Evolutionary conservation across 2,329 filamentous ascomycete genomes (phyloP), one percentile per base, ranked within the genome.

Genomic region (Catunica adiposa): DNA sequence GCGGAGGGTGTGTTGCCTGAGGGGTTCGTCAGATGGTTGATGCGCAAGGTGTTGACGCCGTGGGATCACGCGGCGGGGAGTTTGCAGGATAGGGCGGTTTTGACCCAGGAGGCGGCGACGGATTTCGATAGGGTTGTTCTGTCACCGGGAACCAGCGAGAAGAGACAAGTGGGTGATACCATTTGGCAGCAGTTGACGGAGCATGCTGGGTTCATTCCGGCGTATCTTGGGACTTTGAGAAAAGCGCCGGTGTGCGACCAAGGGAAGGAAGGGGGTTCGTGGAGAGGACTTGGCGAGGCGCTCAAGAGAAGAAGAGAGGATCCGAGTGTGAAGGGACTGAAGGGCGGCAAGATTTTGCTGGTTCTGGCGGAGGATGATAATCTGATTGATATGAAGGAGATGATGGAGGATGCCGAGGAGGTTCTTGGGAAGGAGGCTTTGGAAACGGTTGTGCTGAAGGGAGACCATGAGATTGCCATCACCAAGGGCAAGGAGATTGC

Each of bases 161-260:
- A 82, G 54, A 80, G 76, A 6, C 56, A 58, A 22, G 75, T 86
- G 2, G 76, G 79, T 0, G 72, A 73, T 2, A 77, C 84, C 0
- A 79, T 88, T 51, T 67, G 70, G 48, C 89, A 85, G 83, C 86
- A 90, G 66, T 68, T 87, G 20, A 69, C 73, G 37, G 64, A 76
- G 26, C 84, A 90, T 64, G 63, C 66, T 1, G 86, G 84, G 0
- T 89, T 87, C 62, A 70, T 87, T 3, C 70, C 72, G 1, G 77
- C 84, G 0, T 89, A 89, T 62, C 75, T 88, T 62, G 84, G 79
- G 57, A 80, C 77, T 29, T 82, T 90, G 61, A 74, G 80, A 20
- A 69, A 84, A 62, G 82, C 81, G 1, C 86, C 86, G 0, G 79
- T 89, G 22, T 78, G 82, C 59, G 74, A 75, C 11, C 76, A 83